Base-by-base conservation (phyloP, 108 stramenopile species). In the Fragilaria radians region DNA sequence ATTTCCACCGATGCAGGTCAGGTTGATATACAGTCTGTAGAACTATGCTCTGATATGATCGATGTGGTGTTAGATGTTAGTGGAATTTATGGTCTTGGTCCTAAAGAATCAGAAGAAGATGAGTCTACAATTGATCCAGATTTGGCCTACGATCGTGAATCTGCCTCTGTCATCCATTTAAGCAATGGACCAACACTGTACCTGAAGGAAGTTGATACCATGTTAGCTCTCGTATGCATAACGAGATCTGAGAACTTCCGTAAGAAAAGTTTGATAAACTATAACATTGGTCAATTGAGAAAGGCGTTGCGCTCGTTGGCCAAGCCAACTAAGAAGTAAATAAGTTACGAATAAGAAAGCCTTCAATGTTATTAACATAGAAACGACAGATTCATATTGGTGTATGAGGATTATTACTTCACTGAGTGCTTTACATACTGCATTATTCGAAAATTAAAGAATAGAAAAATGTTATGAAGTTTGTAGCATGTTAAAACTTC, bases 11-110 rank as follows among this genome's bases (percentile, higher is more conserved):
- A 99, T 71, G 86, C 93, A 23, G 94, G 89, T 56, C 97, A 97
- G 1, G 96, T 97, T 11, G 97, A 97, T 70, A 93, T 91, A 87
- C 89, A 89, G 51, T 91, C 88, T 58, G 81, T 93, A 29, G 99
- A 99, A 66, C 79, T 99, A 14, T 97, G 97, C 71, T 80, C 83
- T 47, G 99, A 99, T 71, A 96, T 98, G 97, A 97, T 99, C 57
- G 99, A 99, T 80, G 95, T 98, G 11, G 97, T 98, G 5, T 65
- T 99, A 42, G 99, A 99, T 81, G 94, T 98, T 1, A 95, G 96
- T 60, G 96, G 96, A 28, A 99, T 99, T 47, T 99, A 99, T 63
- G 98, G 97, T 4, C 57, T 85, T 9, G 81, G 86, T 33, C 77
- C 77, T 1, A 33, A 42, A 9, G 60, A 50, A 25, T 52, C 52